These are phyloP conservation scores for Cercospora brassicicola DNA, from an alignment of 2,329 filamentous ascomycete genomes.

Conservation along the genomic window DNA sequence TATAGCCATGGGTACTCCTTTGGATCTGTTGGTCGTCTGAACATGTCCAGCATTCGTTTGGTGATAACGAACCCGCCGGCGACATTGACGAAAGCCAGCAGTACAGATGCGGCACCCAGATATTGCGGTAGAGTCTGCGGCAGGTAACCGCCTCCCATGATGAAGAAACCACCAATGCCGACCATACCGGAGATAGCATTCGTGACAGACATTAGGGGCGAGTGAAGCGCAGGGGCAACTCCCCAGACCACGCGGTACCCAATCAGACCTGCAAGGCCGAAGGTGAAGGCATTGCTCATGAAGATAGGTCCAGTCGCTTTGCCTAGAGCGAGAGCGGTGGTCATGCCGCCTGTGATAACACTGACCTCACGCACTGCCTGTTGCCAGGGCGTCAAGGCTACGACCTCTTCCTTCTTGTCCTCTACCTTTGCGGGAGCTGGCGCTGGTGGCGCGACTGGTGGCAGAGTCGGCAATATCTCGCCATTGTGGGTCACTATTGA, in stretches of 20 bases:
- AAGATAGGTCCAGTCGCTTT: constrained; percentile 80
- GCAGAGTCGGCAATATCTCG: constrained; percentile 71
- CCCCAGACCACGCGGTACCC: constrained; percentile 90
- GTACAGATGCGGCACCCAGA: constrained; percentile 75
- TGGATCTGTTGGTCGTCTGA: constrained; percentile 79
- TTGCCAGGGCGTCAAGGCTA: constrained; percentile 78
- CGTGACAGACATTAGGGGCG: constrained; percentile 87
- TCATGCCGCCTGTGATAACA: constrained; percentile 74
- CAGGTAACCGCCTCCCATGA: constrained; percentile 77
- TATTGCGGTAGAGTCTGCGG: constrained; percentile 76
- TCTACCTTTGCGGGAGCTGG: constrained; percentile 53
- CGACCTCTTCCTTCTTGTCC: constrained; percentile 55
- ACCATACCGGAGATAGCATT: constrained; percentile 92
- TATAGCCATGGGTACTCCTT: constrained; percentile 88
- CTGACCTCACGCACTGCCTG: constrained; percentile 74
- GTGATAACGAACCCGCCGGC: constrained; percentile 88
- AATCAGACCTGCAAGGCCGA: constrained; percentile 78
- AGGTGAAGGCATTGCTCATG: constrained; percentile 85
- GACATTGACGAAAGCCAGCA: constrained; percentile 85
- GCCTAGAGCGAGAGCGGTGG: constrained; percentile 70
- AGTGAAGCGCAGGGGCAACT: constrained; percentile 78
- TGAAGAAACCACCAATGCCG: constrained; percentile 81
- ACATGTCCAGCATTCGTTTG: constrained; percentile 92
- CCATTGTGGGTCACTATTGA: constrained; percentile 80
- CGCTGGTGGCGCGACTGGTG: constrained; percentile 64